phyloP scores from a whole-genome alignment of 1,284 basidiomycete genomes.

The Thecaphora frezii region DNA sequence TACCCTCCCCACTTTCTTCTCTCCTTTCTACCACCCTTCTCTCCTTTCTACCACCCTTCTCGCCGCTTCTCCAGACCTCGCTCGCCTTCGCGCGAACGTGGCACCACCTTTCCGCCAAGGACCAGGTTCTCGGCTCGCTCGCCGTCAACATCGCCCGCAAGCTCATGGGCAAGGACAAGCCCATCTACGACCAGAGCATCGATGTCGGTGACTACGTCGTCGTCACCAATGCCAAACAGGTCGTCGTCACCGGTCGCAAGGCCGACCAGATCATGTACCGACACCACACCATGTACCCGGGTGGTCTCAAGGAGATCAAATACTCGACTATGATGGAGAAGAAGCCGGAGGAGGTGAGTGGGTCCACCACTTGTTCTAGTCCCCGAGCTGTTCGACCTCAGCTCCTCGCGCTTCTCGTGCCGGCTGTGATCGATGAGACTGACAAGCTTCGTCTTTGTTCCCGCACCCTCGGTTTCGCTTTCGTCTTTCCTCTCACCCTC shows the following conservation, averaged over 20 bases:
- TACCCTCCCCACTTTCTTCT: too few species aligned
- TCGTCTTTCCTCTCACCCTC: neutral
- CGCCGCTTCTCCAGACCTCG: constrained; percentile 69
- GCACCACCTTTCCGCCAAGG: constrained; percentile 91
- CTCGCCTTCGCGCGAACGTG: constrained; percentile 90
- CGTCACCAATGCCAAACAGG: constrained; percentile 82
- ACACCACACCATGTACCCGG: constrained; percentile 89
- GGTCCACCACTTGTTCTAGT: neutral
- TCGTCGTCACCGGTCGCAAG: constrained; percentile 88
- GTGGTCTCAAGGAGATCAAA: constrained; percentile 72
- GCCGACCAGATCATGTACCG: constrained; percentile 82
- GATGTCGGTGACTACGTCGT: constrained; percentile 83
- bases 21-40: too few species aligned
- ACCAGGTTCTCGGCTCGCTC: constrained; percentile 86
- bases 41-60: too few species aligned
- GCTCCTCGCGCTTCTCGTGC: too few species aligned
- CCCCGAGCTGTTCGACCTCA: too few species aligned
- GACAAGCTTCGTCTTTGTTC: neutral
- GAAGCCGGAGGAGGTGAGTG: constrained; percentile 84
- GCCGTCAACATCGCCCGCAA: constrained; percentile 90
- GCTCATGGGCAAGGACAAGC: constrained; percentile 99
- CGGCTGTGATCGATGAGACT: too few species aligned
- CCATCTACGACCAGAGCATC: constrained; percentile 80
- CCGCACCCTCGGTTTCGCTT: neutral
- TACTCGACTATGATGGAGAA: constrained; percentile 62